Percentiles rank a stretch among this genome's conserved stretches.
Evolutionary conservation across 345 rosid species (phyloP).

Genomic region (Acer negundo): DNA sequence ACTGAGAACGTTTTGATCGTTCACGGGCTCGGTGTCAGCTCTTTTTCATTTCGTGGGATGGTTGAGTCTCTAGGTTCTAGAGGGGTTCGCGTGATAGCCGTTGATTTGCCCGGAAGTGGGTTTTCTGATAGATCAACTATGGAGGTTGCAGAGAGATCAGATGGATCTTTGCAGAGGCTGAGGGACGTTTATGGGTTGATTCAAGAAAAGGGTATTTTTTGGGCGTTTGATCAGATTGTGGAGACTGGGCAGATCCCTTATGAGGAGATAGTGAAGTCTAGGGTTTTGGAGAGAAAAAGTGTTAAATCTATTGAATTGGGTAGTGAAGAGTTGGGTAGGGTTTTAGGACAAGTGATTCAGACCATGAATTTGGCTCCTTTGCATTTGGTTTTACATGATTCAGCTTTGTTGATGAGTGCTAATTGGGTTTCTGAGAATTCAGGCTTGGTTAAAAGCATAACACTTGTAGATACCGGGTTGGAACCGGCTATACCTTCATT

Average conservation of each 20-base stretch:
- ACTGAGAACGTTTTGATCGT: conserved; percentile 63
- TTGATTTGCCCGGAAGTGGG: conserved; percentile 94
- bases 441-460: conserved; percentile 57
- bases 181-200: conserved; percentile 67
- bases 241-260: conserved; percentile 93
- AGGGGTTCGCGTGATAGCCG: conserved; percentile 65
- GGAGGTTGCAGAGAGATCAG: conserved; percentile 52
- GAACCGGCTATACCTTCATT: conserved; percentile 74
- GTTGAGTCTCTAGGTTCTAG: conserved; percentile 53
- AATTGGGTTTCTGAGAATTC: conserved; percentile 72
- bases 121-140: conserved; percentile 75
- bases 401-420: conserved; percentile 71
- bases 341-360: conserved; percentile 69
- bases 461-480: conserved; percentile 68
- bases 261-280: conserved; percentile 47
- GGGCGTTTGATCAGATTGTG: conserved; percentile 91
- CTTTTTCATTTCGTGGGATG: conserved; percentile 61
- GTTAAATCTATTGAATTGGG: conserved; percentile 59
- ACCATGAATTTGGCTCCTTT: conserved; percentile 76
- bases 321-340: conserved; percentile 65
- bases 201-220: conserved; percentile 83
- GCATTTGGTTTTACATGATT: conserved; percentile 90
- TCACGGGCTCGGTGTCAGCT: conserved; percentile 84
- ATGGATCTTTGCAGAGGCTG: conserved; percentile 59
- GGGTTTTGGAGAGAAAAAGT: conserved; percentile 43